These are phyloP conservation scores for Cercophora sp. DNA, from an alignment of 495 filamentous ascomycete genomes.

Conservation along the genomic window DNA sequence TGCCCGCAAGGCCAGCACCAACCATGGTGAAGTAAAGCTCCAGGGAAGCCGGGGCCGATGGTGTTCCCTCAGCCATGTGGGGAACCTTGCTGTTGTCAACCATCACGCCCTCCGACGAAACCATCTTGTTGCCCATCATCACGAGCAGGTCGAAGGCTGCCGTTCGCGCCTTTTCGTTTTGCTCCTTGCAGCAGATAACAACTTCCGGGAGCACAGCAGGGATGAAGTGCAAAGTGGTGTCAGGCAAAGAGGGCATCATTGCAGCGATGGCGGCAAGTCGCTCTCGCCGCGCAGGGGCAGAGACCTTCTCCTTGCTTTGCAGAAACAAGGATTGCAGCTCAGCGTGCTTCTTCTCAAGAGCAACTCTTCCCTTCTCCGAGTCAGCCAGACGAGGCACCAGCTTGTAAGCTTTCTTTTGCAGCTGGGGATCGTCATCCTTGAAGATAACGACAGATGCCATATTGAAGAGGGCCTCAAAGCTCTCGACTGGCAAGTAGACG, in stretches of 20 bases:
- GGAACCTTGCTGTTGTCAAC: conserved; percentile 82
- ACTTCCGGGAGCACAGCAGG: conserved; percentile 87
- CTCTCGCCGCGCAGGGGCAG: conserved; percentile 77
- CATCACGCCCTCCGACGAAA: conserved; percentile 58
- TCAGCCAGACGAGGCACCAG: conserved; percentile 83
- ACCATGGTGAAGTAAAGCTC: conserved; percentile 99
- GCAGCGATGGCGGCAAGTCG: conserved; percentile 77
- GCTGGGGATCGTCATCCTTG: conserved; percentile 74
- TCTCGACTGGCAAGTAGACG: conserved; percentile 79
- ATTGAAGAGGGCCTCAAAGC: conserved; percentile 74
- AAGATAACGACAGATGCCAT: conserved; percentile 78
- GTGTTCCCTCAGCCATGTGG: conserved; percentile 75
- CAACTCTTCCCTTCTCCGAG: conserved; percentile 65
- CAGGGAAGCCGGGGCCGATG: conserved; percentile 69
- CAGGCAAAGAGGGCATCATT: conserved; percentile 71
- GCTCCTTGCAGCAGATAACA: conserved; percentile 90
- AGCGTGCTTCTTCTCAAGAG: conserved; percentile 63
- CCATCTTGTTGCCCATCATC: conserved; percentile 78
- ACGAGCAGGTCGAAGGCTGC: conserved; percentile 89
- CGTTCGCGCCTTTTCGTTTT: conserved; percentile 88
- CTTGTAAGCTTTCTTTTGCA: conserved; percentile 99
- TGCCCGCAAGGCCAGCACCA: conserved; percentile 86
- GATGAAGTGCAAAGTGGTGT: conserved; percentile 80
- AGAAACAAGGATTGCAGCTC: conserved; percentile 81
- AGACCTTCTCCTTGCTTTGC: conserved; percentile 71